Conservation (phyloP, 495 filamentous ascomycete genomes). For the Staphylotrichum longicolle region DNA sequence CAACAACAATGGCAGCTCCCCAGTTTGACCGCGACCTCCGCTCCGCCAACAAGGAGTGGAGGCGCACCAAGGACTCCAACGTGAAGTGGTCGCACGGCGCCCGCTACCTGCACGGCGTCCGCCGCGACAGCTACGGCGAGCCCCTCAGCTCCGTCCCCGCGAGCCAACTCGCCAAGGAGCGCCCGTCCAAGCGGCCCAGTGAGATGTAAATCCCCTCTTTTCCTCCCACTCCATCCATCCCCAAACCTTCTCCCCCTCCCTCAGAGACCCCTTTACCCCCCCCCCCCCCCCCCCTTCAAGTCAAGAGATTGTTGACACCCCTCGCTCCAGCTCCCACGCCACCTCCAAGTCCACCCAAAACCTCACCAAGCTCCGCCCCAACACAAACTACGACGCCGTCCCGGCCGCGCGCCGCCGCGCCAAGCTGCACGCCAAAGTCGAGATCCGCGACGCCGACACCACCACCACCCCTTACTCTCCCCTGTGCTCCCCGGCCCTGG, state of each 20-base stretch:
- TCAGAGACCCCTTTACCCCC: background rate
- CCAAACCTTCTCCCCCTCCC: background rate
- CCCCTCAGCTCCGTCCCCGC: constrained; percentile 7
- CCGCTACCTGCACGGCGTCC: constrained; percentile 30
- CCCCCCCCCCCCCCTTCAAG: constrained; percentile 7
- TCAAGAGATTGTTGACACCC: no score
- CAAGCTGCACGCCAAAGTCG: constrained; percentile 34
- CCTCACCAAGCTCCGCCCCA: constrained; percentile 36
- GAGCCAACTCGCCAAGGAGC: constrained; percentile 35
- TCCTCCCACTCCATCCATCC: background rate
- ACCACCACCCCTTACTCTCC: constrained; percentile 20
- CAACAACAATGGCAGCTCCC: constrained; percentile 21
- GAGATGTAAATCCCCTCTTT: background rate
- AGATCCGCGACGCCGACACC: constrained; percentile 33
- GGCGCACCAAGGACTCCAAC: constrained; percentile 43
- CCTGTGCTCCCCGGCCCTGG: constrained; percentile 28
- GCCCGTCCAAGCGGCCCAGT: constrained; percentile 25
- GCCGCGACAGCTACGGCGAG: constrained; percentile 16
- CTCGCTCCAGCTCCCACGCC: constrained; percentile 12
- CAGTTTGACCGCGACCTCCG: constrained; percentile 45
- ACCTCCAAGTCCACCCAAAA: constrained; percentile 32
- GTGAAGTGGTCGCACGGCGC: constrained; percentile 44
- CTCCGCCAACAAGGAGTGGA: constrained; percentile 41
- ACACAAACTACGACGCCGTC: constrained; percentile 7
- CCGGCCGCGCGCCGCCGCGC: constrained; percentile 24